Base-by-base conservation (phyloP, 2,329 filamentous ascomycete species). In the Paecilomyces niveus region DNA sequence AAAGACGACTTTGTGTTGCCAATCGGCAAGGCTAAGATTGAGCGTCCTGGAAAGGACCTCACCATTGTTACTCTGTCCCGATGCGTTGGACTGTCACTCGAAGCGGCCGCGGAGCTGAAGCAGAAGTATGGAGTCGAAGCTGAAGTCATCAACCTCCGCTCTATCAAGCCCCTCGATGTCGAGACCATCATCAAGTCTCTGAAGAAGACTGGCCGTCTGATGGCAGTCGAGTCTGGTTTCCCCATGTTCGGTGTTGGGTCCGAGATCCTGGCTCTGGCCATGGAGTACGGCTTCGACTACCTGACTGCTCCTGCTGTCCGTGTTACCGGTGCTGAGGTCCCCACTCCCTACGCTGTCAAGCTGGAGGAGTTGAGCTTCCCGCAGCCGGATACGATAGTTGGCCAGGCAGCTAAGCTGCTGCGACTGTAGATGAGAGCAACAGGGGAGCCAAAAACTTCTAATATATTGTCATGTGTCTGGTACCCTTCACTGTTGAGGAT, bases 241-340 rank as follows among this genome's bases (percentile, higher is more conserved):
- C 94, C 94, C 63, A 90, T 90, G 70, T 99, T 92, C 73, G 94
- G 94, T 74, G 91, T 99, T 67, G 85, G 88, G 60, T 85, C 93
- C 59, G 94, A 99, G 81, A 92, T 99, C 69, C 85, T 99, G 63
- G 94, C 94, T 60, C 82, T 97, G 61, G 88, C 91, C 63, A 96
- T 96, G 89, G 94, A 99, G 80, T 99, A 97, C 77, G 92, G 86
- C 63, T 99, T 97, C 73, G 94, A 99, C 81, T 97, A 96, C 81
- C 88, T 99, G 65, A 88, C 97, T 71, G 91, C 92, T 58, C 94
- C 94, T 54, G 94, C 92, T 62, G 89, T 93, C 77, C 88, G 94
- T 76, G 87, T 99, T 70, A 97, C 94, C 60, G 94, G 94, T 75
- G 93, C 94, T 64, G 94, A 99, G 76, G 94, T 99, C 11, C 94